Conservation (phyloP, 2,329 filamentous ascomycete genomes). For the Fusarium equiseti region DNA sequence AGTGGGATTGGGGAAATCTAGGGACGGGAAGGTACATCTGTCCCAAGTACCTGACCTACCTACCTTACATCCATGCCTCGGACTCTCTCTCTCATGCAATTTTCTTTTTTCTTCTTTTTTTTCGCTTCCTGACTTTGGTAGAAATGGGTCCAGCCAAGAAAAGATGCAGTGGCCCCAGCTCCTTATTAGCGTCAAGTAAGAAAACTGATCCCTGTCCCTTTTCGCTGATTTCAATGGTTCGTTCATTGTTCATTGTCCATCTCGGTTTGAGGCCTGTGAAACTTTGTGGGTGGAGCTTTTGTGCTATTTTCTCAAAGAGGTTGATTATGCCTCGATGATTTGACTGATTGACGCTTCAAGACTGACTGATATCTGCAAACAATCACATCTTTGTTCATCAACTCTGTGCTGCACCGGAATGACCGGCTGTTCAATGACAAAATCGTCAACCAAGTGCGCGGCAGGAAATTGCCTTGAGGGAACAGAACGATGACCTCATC, state of each 20-base stretch:
- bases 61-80: background rate
- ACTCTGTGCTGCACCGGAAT: background rate
- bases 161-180: slow-evolving; percentile 42
- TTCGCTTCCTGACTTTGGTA: slow-evolving; percentile 10
- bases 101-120: slow-evolving; percentile 7
- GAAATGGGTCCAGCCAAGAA: slow-evolving; percentile 20
- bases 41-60: slow-evolving; percentile 20
- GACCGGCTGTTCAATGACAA: slow-evolving; percentile 1
- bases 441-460: background rate
- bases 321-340: slow-evolving; percentile 12
- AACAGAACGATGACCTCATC: slow-evolving; percentile 8
- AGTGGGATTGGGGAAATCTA: slow-evolving; percentile 6
- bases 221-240: slow-evolving; percentile 12
- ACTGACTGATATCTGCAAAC: background rate
- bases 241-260: slow-evolving; percentile 27
- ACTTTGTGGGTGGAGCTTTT: slow-evolving; percentile 36
- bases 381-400: background rate
- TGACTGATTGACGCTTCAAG: background rate
- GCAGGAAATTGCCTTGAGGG: slow-evolving; percentile 6
- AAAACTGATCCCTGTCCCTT: slow-evolving; percentile 29
- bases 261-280: slow-evolving; percentile 38
- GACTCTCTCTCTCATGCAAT: background rate
- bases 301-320: slow-evolving; percentile 8
- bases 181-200: slow-evolving; percentile 19
- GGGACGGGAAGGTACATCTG: slow-evolving; percentile 24